Percentiles rank a stretch among this genome's conserved stretches.
Conservation (phyloP, 2,329 filamentous ascomycete genomes). For the Ophioceras dolichostomum region DNA sequence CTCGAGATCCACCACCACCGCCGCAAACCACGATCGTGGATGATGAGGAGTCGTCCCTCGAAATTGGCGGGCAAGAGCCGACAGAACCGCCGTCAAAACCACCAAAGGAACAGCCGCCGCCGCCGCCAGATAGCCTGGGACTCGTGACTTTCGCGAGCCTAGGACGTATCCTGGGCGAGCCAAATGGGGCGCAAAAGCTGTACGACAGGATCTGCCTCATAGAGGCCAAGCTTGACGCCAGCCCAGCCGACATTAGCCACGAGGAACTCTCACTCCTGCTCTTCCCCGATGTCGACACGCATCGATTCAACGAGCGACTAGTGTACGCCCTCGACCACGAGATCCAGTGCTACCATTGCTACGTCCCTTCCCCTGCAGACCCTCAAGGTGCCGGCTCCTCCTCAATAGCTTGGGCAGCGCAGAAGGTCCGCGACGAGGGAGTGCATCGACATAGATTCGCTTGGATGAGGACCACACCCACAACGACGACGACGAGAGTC, state of each 20-base stretch:
- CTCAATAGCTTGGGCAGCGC: slow-evolving; percentile 11
- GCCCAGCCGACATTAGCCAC: neutral
- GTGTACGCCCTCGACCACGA: slow-evolving; percentile 12
- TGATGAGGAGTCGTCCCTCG: no score
- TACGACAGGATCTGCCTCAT: neutral
- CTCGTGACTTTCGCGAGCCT: slow-evolving; percentile 8
- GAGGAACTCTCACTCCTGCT: neutral
- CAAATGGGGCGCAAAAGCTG: slow-evolving; percentile 3
- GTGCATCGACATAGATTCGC: neutral
- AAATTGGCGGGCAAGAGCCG: slow-evolving; percentile 4
- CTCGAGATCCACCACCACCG: no score
- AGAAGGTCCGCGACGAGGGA: neutral
- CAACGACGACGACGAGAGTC: no score
- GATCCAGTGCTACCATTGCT: slow-evolving; percentile 8
- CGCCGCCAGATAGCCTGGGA: neutral
- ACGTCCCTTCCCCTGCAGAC: neutral
- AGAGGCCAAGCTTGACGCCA: neutral
- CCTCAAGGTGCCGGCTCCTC: no score
- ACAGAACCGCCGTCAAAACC: no score
- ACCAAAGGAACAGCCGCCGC: no score
- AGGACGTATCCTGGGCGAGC: slow-evolving; percentile 9
- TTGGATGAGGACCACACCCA: no score
- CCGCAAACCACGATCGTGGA: no score
- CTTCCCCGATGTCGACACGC: slow-evolving; percentile 3
- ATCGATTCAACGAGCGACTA: slow-evolving; percentile 10